These are phyloP conservation scores for Boletus reticuloceps DNA, from an alignment of 768 basidiomycete species.

Conservation along the genomic window DNA sequence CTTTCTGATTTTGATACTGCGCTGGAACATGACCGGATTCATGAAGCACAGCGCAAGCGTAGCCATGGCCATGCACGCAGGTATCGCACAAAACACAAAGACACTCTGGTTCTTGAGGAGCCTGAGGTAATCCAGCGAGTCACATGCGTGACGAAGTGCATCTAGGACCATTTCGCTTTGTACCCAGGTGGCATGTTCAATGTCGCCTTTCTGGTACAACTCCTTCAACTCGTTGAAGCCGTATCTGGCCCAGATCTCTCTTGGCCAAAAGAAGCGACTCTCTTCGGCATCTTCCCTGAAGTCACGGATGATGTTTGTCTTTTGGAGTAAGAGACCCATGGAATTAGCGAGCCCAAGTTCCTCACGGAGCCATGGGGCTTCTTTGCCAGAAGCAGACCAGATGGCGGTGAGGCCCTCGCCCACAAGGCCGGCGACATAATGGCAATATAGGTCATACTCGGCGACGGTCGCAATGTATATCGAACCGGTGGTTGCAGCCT, in stretches of 20 bases:
- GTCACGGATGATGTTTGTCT: slow-evolving; percentile 98
- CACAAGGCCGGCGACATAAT: slow-evolving; percentile 97
- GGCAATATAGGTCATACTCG: slow-evolving; percentile 97
- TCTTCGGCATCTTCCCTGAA: slow-evolving; percentile 89
- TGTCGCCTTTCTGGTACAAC: slow-evolving; percentile 54
- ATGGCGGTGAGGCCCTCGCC: slow-evolving; percentile 92
- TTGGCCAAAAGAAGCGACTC: slow-evolving; percentile 89
- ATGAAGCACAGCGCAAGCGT: slow-evolving; percentile 91
- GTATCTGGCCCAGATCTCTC: slow-evolving; percentile 83
- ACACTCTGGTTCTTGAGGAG: slow-evolving; percentile 87
- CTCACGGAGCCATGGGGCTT: slow-evolving; percentile 64
- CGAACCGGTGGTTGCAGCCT: slow-evolving; percentile 66
- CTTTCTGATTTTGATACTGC: slow-evolving; percentile 94
- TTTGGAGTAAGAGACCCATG: slow-evolving; percentile 95
- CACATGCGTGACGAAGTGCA: slow-evolving; percentile 78
- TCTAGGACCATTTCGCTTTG: slow-evolving; percentile 90
- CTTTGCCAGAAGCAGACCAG: slow-evolving; percentile 83
- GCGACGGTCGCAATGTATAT: slow-evolving; percentile 71
- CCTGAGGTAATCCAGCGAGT: slow-evolving; percentile 86
- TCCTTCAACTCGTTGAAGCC: slow-evolving; percentile 73
- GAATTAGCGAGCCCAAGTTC: slow-evolving; percentile 90
- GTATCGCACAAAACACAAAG: slow-evolving; percentile 95
- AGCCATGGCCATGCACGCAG: slow-evolving; percentile 93
- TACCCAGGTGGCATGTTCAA: slow-evolving; percentile 71
- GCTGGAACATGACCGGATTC: slow-evolving; percentile 82